Evolutionary conservation across 2,329 filamentous ascomycete genomes (phyloP).

Genomic region (Penicillium glabrum): DNA sequence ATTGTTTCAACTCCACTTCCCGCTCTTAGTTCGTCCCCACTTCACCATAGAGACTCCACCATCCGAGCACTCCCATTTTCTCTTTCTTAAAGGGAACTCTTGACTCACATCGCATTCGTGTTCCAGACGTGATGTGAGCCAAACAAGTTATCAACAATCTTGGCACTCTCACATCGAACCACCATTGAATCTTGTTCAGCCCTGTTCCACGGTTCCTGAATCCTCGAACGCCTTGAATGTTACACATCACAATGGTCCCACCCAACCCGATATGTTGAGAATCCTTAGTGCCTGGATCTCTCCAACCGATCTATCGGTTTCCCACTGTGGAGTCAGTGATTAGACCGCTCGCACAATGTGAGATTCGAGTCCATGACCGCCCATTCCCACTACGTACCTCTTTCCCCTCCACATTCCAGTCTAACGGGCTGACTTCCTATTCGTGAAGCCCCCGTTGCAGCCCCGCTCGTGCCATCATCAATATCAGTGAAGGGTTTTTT

Average conservation of each 20-base stretch:
- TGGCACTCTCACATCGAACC: neutral
- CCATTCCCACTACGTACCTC: neutral
- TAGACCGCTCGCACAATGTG: neutral
- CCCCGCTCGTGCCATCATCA: slow-evolving; percentile 7
- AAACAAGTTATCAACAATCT: neutral
- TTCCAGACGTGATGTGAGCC: too few species aligned
- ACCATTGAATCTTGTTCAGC: neutral
- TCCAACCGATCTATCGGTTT: slow-evolving; percentile 21
- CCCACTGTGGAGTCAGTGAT: slow-evolving; percentile 9
- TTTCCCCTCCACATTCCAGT: slow-evolving; percentile 15
- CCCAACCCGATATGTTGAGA: slow-evolving; percentile 1
- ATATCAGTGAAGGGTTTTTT: neutral
- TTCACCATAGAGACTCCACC: neutral
- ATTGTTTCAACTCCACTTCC: neutral
- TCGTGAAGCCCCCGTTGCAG: slow-evolving; percentile 8
- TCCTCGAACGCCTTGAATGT: slow-evolving; percentile 9
- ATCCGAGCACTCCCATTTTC: neutral
- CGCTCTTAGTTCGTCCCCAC: neutral
- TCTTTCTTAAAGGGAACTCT: too few species aligned
- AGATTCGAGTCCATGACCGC: neutral
- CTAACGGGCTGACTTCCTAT: slow-evolving; percentile 7
- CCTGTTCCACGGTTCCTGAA: slow-evolving; percentile 13
- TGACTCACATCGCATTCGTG: too few species aligned
- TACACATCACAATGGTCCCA: slow-evolving; percentile 24
- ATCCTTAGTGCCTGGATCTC: slow-evolving; percentile 12